These are phyloP conservation scores for Fagopyrum esculentum DNA, from an alignment of 148 eudicot species.

Conservation along the genomic window DNA sequence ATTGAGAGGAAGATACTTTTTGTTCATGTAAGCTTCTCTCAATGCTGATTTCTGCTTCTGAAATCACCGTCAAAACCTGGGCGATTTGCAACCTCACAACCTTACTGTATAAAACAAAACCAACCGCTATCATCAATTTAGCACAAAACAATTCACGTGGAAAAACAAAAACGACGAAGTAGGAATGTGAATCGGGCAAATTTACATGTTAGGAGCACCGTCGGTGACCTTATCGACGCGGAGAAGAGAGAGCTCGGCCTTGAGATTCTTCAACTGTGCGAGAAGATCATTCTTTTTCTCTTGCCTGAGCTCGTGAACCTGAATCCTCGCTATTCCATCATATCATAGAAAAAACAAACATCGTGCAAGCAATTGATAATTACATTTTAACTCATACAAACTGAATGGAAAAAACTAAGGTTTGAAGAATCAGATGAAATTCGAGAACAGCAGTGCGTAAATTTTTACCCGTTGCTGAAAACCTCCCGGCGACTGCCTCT, in stretches of 20 bases:
- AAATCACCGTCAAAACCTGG: neutral
- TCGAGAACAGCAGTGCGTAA: neutral
- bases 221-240: slow-evolving; percentile 70
- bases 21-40: neutral
- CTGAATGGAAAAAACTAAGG: neutral
- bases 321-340: slow-evolving; percentile 23
- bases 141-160: neutral
- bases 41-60: neutral
- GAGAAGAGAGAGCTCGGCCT: slow-evolving; percentile 55
- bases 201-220: slow-evolving; percentile 70
- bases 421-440: neutral
- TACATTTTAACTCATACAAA: neutral
- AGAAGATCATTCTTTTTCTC: slow-evolving; percentile 35
- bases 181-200: neutral
- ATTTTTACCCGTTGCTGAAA: slow-evolving; percentile 10
- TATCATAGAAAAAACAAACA: too few species aligned
- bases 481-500: slow-evolving; percentile 1
- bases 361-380: neutral
- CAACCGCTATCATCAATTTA: neutral
- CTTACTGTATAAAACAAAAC: neutral
- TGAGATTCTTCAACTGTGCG: slow-evolving; percentile 46
- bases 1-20: neutral
- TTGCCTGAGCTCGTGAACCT: slow-evolving; percentile 44
- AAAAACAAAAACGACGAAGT: neutral
- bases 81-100: neutral